Evolutionary conservation across 2,329 filamentous ascomycete genomes (phyloP), one percentile per base, ranked within the genome.

Genomic region (Pezicula neosporulosa): DNA sequence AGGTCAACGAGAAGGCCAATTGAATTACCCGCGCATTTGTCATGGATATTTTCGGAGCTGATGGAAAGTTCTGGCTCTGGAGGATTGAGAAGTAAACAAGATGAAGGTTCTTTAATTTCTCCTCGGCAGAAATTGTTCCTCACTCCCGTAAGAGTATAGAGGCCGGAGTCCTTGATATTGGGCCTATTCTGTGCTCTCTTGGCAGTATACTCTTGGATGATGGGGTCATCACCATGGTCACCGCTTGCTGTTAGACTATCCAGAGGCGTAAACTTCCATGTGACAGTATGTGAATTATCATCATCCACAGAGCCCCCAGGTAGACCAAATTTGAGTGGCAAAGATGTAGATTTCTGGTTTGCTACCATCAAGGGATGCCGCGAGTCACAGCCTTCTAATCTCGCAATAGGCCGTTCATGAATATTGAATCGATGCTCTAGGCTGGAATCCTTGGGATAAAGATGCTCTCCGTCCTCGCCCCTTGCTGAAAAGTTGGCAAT

Each of bases 1-100:
- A 99, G 74, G 63, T 94, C 88, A 39, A 99, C 89, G 10, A 87
- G 82, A 49, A 99, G 79, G 38, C 94, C 94, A 55, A 99, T 89
- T 0, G 94, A 90, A 64, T 91, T 96, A 44, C 92, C 91, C 35
- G 92, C 93, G 67, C 94, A 99, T 66, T 95, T 96, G 69, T 99
- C 94, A 48, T 90, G 88, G 41, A 99, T 91, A 56, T 91, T 86
- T 60, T 96, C 88, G 6, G 84, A 78, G 30, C 80, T 80, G 46
- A 99, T 75, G 4, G 82, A 77, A 52, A 99, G 69, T 50, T 86
- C 83, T 9, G 94, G 94, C 70, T 96, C 86, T 0, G 94, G 86
- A 5, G 94, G 94, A 59, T 97, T 99, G 58, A 95, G 78, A 49
- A 99, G 75, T 52, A 96, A 77, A 68, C 93, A 97, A n/a, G 92